phyloP scores from a whole-genome alignment of 352 stramenopile species.

The Globisporangium cystogenes region DNA sequence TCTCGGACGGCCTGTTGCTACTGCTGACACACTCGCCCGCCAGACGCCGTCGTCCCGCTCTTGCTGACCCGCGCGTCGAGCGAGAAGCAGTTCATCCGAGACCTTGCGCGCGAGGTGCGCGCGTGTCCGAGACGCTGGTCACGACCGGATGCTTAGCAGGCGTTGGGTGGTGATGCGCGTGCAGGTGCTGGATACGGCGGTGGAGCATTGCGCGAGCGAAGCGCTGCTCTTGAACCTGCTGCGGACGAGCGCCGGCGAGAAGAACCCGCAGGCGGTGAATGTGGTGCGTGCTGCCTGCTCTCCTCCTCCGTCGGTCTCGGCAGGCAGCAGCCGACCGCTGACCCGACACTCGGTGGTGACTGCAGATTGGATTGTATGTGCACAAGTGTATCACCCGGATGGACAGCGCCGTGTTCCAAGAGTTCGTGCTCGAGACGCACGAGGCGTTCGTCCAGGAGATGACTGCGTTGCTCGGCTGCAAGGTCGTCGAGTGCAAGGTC shows the following conservation, averaged over 20 bases:
- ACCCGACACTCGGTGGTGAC: too few relatives aligned
- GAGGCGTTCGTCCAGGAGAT: slow-evolving; percentile 49
- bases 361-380: slow-evolving; percentile 31
- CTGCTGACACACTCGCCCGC: slow-evolving; percentile 1
- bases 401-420: slow-evolving; percentile 27
- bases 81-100: slow-evolving; percentile 75
- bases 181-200: slow-evolving; percentile 37
- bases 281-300: slow-evolving; percentile 21
- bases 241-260: slow-evolving; percentile 24
- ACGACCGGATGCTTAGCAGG: too few relatives aligned
- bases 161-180: background rate
- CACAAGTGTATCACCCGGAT: slow-evolving; percentile 48
- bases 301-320: background rate
- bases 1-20: too few relatives aligned
- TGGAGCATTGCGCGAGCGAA: slow-evolving; percentile 22
- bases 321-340: too few relatives aligned
- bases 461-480: slow-evolving; percentile 53
- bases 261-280: slow-evolving; percentile 42
- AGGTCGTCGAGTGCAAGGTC: slow-evolving; percentile 64
- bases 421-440: slow-evolving; percentile 37
- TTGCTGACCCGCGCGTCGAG: slow-evolving; percentile 43
- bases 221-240: slow-evolving; percentile 27
- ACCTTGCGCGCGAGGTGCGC: slow-evolving; percentile 46
- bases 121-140: background rate
- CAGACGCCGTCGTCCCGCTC: slow-evolving; percentile 41